Conservation (phyloP, 164 flowering plant species). For the Nelumbo lutea region DNA sequence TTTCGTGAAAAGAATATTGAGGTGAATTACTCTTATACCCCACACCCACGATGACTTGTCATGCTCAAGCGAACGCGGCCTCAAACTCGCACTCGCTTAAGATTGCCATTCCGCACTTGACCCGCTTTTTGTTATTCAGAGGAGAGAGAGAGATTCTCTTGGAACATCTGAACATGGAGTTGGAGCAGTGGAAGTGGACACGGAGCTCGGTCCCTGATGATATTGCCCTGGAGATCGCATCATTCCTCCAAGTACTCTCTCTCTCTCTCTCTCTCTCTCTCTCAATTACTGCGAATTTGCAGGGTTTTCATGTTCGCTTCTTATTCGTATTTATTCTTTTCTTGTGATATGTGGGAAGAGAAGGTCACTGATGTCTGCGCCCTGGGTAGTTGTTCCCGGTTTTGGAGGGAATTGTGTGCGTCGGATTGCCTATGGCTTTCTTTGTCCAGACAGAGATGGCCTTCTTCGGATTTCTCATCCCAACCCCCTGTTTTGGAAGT, state of each 20-base stretch:
- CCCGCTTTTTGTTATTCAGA: too few relatives aligned
- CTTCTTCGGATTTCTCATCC: slow-evolving; percentile 22
- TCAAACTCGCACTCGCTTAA: too few relatives aligned
- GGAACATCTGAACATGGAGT: background rate
- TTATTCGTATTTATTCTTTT: background rate
- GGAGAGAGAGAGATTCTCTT: too few relatives aligned
- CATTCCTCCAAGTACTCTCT: slow-evolving; percentile 44
- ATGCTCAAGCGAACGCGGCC: too few relatives aligned
- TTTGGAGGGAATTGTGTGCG: slow-evolving; percentile 62
- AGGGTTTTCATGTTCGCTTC: background rate
- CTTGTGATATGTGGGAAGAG: background rate
- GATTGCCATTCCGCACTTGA: too few relatives aligned
- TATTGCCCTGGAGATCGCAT: slow-evolving; percentile 53
- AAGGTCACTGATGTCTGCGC: slow-evolving; percentile 63
- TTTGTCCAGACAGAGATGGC: slow-evolving; percentile 61
- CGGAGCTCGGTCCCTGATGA: slow-evolving; percentile 47
- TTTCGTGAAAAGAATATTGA: too few relatives aligned
- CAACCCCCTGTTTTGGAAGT: background rate
- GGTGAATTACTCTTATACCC: too few relatives aligned
- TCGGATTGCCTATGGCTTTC: slow-evolving; percentile 66
- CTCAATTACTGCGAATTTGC: background rate
- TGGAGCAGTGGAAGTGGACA: slow-evolving; percentile 11
- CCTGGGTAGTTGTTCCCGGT: slow-evolving; percentile 63
- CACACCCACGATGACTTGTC: too few relatives aligned
- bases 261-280: slow-evolving; percentile 1